These are phyloP conservation scores for Aureobasidium lini DNA, from an alignment of 2,329 filamentous ascomycete genomes.

Conservation along the genomic window DNA sequence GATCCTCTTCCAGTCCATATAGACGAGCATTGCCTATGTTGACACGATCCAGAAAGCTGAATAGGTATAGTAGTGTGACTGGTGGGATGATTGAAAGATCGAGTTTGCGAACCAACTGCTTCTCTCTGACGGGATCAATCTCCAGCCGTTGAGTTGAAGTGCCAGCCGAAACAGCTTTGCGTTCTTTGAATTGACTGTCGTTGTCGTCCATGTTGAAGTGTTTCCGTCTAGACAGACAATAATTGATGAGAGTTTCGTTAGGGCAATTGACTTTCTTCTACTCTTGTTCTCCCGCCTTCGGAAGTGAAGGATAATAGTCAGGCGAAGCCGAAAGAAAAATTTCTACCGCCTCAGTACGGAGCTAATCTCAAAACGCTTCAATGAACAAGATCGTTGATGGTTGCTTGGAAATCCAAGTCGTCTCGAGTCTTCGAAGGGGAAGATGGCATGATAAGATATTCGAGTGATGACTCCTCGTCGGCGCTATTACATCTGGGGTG, in stretches of 20 bases:
- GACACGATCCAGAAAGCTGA: constrained; percentile 63
- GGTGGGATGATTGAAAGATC: constrained; percentile 60
- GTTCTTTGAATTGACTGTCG: neutral
- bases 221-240: neutral
- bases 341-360: neutral
- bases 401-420: constrained; percentile 5
- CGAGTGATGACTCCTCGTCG: neutral
- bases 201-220: neutral
- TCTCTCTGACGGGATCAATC: constrained; percentile 5
- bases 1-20: constrained; percentile 56
- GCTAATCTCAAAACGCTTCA: constrained; percentile 4
- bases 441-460: neutral
- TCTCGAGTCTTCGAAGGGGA: neutral
- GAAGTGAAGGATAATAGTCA: neutral
- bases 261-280: constrained; percentile 8
- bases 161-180: neutral
- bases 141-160: neutral
- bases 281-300: neutral
- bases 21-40: constrained; percentile 55
- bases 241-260: neutral
- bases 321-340: neutral
- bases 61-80: constrained; percentile 62
- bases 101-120: constrained; percentile 54
- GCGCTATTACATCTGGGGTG: neutral
- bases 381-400: neutral